Evolutionary conservation across 2,329 filamentous ascomycete genomes (phyloP), one percentile per base, ranked within the genome.

Genomic region (Alternaria dauci): DNA sequence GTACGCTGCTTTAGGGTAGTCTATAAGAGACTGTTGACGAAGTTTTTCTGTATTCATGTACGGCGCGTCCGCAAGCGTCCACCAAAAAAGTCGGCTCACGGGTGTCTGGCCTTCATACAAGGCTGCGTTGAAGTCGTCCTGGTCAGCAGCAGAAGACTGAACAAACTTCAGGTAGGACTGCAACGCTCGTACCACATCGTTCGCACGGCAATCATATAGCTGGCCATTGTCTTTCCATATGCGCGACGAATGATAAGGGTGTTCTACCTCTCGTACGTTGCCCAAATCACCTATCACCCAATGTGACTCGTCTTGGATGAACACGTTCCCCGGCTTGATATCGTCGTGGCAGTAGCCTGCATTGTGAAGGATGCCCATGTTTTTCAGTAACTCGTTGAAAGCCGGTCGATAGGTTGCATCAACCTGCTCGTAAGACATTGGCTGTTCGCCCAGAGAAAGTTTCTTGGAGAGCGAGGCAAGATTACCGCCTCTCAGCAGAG

Each of bases 341-440:
- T 80, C 77, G 62, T 80, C 74, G 55, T 80, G 78, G 60, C 78
- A 79, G 41, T 71, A 74, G 14, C 75, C 74, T 12, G 60, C 60
- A 7, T 30, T 30, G 51, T 80, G 77, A 4, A 80, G 63, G 1
- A 14, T 39, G 12, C 65, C 52, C 5, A 79, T 59, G 9, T 55
- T 65, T 0, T 26, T 12, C 8, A 79, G 71, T 4, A 78, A 55
- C 9, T 56, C 26, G 28, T 73, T 55, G 43, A 80, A 74, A 2
- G 66, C 59, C 5, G 74, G 70, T 7, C 77, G 74, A 51, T 73
- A 76, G 8, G 50, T 28, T 7, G 46, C 50, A 43, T 80, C 77
- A 2, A 78, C 41, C 1, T 68, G 60, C 12, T 50, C 56, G 44
- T 59, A 63, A 1, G 25, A 46, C 38, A 12, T 51, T 18, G n/a